Evolutionary conservation across 768 basidiomycete genomes (phyloP).

Genomic region (Imleria badia): DNA sequence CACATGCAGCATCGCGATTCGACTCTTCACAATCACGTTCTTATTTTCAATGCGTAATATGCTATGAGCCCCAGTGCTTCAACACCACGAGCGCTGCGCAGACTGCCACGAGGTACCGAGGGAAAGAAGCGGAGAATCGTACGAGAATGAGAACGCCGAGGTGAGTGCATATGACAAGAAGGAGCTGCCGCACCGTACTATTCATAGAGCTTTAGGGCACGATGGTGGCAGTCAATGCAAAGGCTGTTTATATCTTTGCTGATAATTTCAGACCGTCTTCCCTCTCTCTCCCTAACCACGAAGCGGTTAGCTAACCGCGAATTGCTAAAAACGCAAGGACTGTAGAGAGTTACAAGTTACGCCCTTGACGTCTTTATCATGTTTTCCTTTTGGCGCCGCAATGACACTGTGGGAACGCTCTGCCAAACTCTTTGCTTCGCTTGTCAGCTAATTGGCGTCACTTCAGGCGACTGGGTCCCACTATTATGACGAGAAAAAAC

Average conservation of each 20-base stretch:
- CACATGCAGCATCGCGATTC: too few relatives aligned
- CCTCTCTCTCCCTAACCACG: neutral
- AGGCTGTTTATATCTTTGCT: neutral
- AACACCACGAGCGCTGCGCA: neutral
- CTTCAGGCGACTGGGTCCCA: slow-evolving; percentile 5
- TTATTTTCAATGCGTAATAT: too few relatives aligned
- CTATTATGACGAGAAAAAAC: slow-evolving; percentile 8
- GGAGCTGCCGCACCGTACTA: neutral
- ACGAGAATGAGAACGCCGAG: neutral
- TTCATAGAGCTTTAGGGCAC: slow-evolving; percentile 5
- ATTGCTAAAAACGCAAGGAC: neutral
- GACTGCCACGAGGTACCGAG: slow-evolving; percentile 7
- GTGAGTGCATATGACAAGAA: neutral
- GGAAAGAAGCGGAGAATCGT: slow-evolving; percentile 1
- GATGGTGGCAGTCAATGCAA: neutral
- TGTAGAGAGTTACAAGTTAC: neutral
- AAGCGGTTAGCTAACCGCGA: neutral
- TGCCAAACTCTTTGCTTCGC: neutral
- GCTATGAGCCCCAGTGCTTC: neutral
- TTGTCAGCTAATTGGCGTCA: neutral
- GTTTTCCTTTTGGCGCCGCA: neutral
- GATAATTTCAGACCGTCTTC: neutral
- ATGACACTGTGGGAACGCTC: neutral
- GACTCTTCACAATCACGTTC: too few relatives aligned
- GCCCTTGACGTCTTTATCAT: slow-evolving; percentile 11